Conservation (phyloP, 73 alveolate genomes). For the Symbiodinium pilosum region DNA sequence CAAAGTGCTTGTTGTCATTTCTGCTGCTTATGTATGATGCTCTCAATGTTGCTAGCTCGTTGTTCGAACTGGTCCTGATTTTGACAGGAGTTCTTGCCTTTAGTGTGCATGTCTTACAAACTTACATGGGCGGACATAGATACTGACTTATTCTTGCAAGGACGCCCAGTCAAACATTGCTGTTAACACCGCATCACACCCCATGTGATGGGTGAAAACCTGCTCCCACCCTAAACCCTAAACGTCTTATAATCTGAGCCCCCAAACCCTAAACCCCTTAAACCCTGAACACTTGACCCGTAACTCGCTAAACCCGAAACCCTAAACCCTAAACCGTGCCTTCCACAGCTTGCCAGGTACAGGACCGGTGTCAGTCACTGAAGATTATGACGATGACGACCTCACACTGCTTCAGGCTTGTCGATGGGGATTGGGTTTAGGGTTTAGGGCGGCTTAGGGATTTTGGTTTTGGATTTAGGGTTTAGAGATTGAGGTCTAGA, state of each 20-base stretch:
- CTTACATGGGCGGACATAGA: too few species aligned
- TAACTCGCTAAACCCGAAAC: background rate
- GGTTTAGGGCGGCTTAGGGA: background rate
- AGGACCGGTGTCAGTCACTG: conserved; percentile 91
- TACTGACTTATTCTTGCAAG: too few species aligned
- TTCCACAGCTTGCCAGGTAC: conserved; percentile 12
- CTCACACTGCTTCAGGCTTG: conserved; percentile 60
- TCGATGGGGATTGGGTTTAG: background rate
- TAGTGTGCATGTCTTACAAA: too few species aligned
- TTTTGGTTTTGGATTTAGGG: background rate
- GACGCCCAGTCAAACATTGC: too few species aligned
- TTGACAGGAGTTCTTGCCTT: too few species aligned
- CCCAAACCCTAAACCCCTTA: background rate
- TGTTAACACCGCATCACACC: too few species aligned
- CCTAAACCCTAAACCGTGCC: background rate
- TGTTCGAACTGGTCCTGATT: too few species aligned
- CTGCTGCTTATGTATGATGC: too few species aligned
- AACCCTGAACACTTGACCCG: background rate
- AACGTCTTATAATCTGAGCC: background rate
- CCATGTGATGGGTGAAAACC: too few species aligned
- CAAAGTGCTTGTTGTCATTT: too few species aligned
- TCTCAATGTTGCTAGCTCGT: too few species aligned
- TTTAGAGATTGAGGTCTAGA: background rate
- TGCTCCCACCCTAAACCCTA: too few species aligned
- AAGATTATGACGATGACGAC: conserved; percentile 89